Base-by-base conservation (phyloP, 2,329 filamentous ascomycete species). In the Venturia pyrina region DNA sequence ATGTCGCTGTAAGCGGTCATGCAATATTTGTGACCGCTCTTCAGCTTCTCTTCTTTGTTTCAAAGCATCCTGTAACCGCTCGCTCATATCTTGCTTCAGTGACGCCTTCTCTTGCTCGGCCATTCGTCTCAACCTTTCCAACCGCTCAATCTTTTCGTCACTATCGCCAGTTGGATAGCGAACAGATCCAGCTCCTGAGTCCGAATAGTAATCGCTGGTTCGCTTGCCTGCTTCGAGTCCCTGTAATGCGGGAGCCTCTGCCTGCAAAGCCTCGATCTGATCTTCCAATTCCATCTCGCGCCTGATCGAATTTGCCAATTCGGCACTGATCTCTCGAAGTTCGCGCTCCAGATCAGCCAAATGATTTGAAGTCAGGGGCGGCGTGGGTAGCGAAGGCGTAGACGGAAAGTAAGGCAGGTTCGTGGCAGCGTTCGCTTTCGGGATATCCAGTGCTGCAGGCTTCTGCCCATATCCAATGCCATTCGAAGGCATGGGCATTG, bases 261-360 rank as follows among this genome's bases (percentile, higher is more conserved):
- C 80, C 75, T 97, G 93, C 70, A 96, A 79, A 66, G 89, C 84
- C 70, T 99, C 95, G 0, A 98, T 88, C 60, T 98, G 82, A 75
- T 99, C 95, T 76, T 99, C 95, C 41, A 99, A 78, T 71, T 99
- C 95, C 85, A 99, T 93, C 79, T 99, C 95, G 68, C 95, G 87
- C 71, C 90, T 87, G 73, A 99, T 98, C 37, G 95, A 98, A 70
- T 87, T 85, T 43, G 95, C 95, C 75, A 99, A 82, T 82, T 99
- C 95, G 67, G 88, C 85, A 80, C 91, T 96, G 78, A 99, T 93
- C 76, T 93, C 90, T 71, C 91, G 91, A 70, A 99, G 78, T 81
- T 99, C 95, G 75, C 92, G 89, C 80, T 99, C 95, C 81, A 99
- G 88, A 75, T 96, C 91, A 75, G 91, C 87, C 72, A 96, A 84